A percentile compares a stretch with the other conserved stretches of the same genome.
Evolutionary conservation across 176 grass and related monocot genomes (phyloP).

Genomic region (Melocanna baccifera): DNA sequence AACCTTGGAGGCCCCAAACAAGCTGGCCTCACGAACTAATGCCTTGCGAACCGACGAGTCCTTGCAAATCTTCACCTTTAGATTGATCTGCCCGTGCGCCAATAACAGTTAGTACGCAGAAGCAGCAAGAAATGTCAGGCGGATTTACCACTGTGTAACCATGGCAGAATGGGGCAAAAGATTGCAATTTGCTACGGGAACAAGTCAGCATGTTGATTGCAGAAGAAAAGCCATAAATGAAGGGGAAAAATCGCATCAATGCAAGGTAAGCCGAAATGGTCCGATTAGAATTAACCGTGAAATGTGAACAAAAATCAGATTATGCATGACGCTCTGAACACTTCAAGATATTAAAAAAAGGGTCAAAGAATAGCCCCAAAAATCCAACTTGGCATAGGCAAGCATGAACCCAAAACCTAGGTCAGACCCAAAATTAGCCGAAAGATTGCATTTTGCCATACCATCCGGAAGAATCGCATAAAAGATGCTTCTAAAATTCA

Average conservation of each 20-base stretch:
- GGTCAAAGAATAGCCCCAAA: neutral
- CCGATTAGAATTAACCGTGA: neutral
- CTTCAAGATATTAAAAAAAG: neutral
- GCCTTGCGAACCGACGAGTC: conserved; percentile 68
- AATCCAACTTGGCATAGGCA: neutral
- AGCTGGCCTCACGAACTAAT: conserved; percentile 66
- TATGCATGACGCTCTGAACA: neutral
- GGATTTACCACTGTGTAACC: neutral
- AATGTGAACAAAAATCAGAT: neutral
- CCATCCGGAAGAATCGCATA: neutral
- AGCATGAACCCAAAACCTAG: neutral
- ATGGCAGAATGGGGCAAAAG: neutral
- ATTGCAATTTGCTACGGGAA: neutral
- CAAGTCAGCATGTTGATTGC: neutral
- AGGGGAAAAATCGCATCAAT: neutral
- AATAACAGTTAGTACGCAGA: neutral
- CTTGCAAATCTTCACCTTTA: conserved; percentile 94
- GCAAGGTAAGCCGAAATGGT: neutral
- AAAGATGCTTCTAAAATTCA: neutral
- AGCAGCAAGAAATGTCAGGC: neutral
- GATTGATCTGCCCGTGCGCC: conserved; percentile 54
- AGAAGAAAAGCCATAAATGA: conserved; percentile 25
- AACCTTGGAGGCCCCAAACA: conserved; percentile 64
- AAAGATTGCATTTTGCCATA: neutral
- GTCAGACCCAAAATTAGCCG: neutral